Base-by-base conservation (phyloP, 1,284 basidiomycete species). In the Ganoderma sinense region DNA sequence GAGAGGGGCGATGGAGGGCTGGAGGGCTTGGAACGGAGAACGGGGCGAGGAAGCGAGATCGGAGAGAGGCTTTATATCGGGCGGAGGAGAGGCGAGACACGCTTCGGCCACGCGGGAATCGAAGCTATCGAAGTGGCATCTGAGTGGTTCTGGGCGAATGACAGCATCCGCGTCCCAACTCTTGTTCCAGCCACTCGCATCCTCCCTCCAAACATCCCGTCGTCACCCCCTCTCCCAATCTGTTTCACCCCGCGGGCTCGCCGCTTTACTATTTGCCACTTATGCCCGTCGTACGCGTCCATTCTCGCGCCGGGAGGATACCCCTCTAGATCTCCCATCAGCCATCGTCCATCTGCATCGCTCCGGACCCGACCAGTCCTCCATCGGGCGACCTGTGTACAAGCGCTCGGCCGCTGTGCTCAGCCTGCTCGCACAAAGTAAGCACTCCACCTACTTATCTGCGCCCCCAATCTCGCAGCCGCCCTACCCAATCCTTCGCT, bases 51-150 rank as follows among this genome's bases (percentile, higher is more conserved):
- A 66, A 23, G 69, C 63, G 64, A 45, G 60, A 65, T 45, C 29
- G 29, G 36, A 20, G 68, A 65, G 53, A 65, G 72, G 64, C 39
- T 71, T 60, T 73, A 73, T 73, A 73, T 56, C 41, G n/a, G 36
- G 31, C 45, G 39, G n/a, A 33, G 11, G 40, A 41, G 13, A 18
- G 29, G 48, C 36, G 29, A 53, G 31, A 56, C 67, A 73, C 67
- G 69, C 68, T 51, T 59, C 43, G 72, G 66, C 43, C 69, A 71
- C 71, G 71, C 69, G 71, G 67, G 58, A 70, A n/a, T 36, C 33
- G 66, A 72, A 65, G n/a, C 23, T 69, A n/a, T 36, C 33, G 66
- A 72, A 65, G n/a, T 31, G 31, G 63, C 69, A 65, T 55, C 33
- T n/a, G n/a, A 39, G 23, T 61, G 66, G 45, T 70, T 69, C 68